phyloP scores from a whole-genome alignment of 139 green algal species.

The Picochlorum sp. region DNA sequence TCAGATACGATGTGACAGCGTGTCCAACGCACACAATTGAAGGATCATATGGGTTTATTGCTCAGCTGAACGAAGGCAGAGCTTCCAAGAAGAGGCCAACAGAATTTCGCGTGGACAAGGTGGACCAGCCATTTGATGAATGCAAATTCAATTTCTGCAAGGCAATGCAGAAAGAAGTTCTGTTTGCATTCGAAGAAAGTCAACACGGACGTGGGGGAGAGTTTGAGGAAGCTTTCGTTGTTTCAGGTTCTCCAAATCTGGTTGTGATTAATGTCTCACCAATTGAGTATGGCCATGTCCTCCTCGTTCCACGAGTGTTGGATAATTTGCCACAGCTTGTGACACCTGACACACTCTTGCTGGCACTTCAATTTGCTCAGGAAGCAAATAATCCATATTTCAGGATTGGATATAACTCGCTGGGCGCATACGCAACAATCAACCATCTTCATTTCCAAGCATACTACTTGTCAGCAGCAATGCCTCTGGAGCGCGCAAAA shows the following conservation, averaged over 20 bases:
- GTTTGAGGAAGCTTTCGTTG: constrained; percentile 10
- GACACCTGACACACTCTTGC: constrained; percentile 41
- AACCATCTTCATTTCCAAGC: constrained; percentile 99
- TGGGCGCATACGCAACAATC: constrained; percentile 96
- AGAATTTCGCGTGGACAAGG: constrained; percentile 89
- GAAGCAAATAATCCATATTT: constrained; percentile 87
- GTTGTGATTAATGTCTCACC: constrained; percentile 96
- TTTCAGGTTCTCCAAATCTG: constrained; percentile 55
- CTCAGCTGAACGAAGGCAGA: constrained; percentile 93
- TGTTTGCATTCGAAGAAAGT: constrained; percentile 78
- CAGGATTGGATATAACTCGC: constrained; percentile 89
- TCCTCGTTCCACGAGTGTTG: constrained; percentile 85
- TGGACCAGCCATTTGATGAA: constrained; percentile 82
- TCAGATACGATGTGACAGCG: constrained; percentile 91
- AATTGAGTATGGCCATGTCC: constrained; percentile 98
- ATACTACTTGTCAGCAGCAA: constrained; percentile 59
- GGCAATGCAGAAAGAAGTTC: constrained; percentile 79
- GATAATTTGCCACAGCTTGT: constrained; percentile 58
- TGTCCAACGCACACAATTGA: constrained; percentile 79
- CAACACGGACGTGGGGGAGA: neutral
- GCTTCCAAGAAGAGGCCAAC: constrained; percentile 93
- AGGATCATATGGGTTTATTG: constrained; percentile 76
- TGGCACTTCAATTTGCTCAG: constrained; percentile 82
- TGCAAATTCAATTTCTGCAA: constrained; percentile 99
- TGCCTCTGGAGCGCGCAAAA: constrained; percentile 79